Base-by-base conservation (phyloP, 352 stramenopile genomes). In the Globisporangium perplexum region DNA sequence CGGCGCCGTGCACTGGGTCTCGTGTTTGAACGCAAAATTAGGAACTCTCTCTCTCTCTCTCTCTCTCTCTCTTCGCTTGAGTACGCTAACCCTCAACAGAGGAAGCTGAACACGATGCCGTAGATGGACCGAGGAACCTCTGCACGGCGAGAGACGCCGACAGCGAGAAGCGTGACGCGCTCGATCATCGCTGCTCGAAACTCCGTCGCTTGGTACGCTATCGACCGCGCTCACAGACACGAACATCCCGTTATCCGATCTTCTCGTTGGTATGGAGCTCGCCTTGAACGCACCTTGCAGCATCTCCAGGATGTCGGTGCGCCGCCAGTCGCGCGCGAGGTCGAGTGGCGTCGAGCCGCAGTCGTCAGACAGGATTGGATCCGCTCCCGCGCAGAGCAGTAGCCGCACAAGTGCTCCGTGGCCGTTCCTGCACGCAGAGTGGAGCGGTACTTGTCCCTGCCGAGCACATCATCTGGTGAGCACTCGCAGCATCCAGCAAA, bases 311-410 rank as follows among this genome's bases (percentile, higher is more conserved):
- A 84, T 86, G 2, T 83, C 69, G 39, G 71, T 53, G 3, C 75
- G 72, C 30, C 81, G 72, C 75, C 72, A 84, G 56, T 80, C 75
- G 48, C 66, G 63, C 7, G 72, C 72, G n/a, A 83, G 57, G n/a
- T 86, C 75, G 24, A 82, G 62, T 7, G 72, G 64, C 10, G 72
- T 81, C 3, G 65, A 63, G 11, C 71, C 73, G 33, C 66, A 69
- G 47, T 84, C 72, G 41, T 88, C 73, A 2, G 60, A 65, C 18
- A 85, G 22, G 33, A 83, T 83, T 3, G 72, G 63, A 20, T 74
- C 69, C 7, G 62, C 63, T 7, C 59, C 54, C 2, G 65, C 63
- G 33, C 60, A 26, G 5, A 88, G 57, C 4, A 78, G 63, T 1
- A 76, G 28, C 41, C 57, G 52, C 28, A 88, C 77, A 35, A 86